Evolutionary conservation across 768 basidiomycete species (phyloP), one percentile per base, ranked within the genome.

Genomic region (Hericium erinaceus): DNA sequence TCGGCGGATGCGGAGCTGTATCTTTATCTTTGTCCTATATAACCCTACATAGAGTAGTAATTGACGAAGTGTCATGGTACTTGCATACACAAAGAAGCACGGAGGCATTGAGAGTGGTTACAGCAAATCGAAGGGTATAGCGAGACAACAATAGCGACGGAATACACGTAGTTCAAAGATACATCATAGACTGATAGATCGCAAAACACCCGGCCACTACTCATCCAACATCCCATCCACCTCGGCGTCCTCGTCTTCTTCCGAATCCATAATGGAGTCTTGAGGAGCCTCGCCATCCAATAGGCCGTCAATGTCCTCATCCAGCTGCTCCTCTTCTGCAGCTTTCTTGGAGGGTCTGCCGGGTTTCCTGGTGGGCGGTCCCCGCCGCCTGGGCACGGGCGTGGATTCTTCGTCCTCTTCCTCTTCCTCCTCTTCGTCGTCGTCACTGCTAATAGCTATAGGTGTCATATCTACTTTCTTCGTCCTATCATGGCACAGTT

Each of bases 341-440:
- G 8, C 28, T 2, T 28, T 18, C 28, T 24, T 24, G 13, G 57
- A 48, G 12, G 39, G 54, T 37, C 41, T 16, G 13, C 9, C 22
- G 38, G 40, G 44, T 52, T 39, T 9, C 48, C 55, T 56, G 46
- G n/a, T 41, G 20, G 10, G 8, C 7, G 16, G 18, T 33, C 28
- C 50, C 40, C 54, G 59, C 16, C 39, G 54, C 49, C 54, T 55
- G 48, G 62, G 60, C 41, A 61, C 60, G 3, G 62, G 62, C 15
- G 60, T 61, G 10, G 57, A 52, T n/a, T 56, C 60, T n/a, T 56
- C 58, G 3, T 61, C 60, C 1, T 60, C 56, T 1, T 62, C 61
- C 3, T 60, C 59, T 0, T 55, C 62, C 12, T 55, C 62, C 1
- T 62, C 70, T 3, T 79, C 77, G 22, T 80, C 75, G 13, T 71